Conservation (phyloP, 176 grass and related monocot genomes). For the Hsuehochloa calcarea region DNA sequence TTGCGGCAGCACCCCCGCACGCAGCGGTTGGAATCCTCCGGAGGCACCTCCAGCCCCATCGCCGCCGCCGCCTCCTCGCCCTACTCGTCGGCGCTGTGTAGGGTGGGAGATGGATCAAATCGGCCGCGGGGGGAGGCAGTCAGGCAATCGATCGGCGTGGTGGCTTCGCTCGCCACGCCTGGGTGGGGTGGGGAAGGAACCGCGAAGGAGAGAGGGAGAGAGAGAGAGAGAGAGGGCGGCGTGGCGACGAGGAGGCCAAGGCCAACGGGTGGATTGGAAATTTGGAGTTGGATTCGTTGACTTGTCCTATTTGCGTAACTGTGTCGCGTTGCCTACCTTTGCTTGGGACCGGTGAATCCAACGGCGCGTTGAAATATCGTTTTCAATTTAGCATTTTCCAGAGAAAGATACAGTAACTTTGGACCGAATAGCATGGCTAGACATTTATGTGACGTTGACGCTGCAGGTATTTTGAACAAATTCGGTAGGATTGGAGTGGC, state of each 20-base stretch:
- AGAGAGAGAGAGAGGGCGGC: neutral
- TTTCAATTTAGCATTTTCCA: too few species aligned
- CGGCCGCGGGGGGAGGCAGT: too few species aligned
- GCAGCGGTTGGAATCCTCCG: slow-evolving; percentile 74
- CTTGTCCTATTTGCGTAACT: neutral
- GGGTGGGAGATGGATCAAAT: neutral
- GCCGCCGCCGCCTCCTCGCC: neutral
- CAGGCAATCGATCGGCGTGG: neutral
- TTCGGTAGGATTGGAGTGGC: too few species aligned
- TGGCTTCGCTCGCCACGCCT: neutral
- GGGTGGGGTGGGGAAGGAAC: neutral
- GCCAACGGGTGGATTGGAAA: neutral
- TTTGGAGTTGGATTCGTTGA: neutral
- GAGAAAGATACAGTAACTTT: too few species aligned
- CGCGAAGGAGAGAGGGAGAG: too few species aligned
- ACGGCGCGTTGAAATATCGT: too few species aligned
- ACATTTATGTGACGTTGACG: too few species aligned
- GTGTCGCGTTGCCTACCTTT: neutral
- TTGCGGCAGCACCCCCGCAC: slow-evolving; percentile 90
- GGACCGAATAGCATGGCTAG: too few species aligned
- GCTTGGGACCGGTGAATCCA: neutral
- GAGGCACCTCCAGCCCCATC: slow-evolving; percentile 45
- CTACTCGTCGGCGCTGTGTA: neutral
- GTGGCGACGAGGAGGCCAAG: neutral
- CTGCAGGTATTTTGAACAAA: too few species aligned